Evolutionary conservation across 768 basidiomycete genomes (phyloP).

Genomic region (Leccinum arenicola): DNA sequence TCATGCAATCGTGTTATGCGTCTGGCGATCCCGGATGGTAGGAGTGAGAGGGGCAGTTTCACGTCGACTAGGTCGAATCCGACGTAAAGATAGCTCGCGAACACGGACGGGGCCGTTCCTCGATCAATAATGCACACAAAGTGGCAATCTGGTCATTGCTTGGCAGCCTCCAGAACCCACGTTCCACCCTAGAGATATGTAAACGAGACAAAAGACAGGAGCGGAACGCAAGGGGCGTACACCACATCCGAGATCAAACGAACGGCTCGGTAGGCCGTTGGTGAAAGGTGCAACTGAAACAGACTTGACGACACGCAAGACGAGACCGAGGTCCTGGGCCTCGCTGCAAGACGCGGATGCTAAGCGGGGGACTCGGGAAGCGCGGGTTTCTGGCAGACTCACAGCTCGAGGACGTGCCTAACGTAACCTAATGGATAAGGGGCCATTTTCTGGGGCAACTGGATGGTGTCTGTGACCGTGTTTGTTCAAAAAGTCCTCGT

Average conservation of each 20-base stretch:
- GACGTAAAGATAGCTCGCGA: conserved; percentile 42
- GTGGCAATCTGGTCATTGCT: conserved; percentile 61
- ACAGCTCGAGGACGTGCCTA: conserved; percentile 66
- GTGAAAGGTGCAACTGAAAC: conserved; percentile 58
- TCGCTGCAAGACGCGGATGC: conserved; percentile 18
- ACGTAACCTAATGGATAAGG: conserved; percentile 79
- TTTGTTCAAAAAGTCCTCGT: conserved; percentile 59
- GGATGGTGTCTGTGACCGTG: conserved; percentile 65
- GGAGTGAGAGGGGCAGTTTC: conserved; percentile 54
- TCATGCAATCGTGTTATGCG: conserved; percentile 74
- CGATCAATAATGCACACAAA: conserved; percentile 46
- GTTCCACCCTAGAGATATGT: conserved; percentile 49
- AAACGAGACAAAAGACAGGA: neutral
- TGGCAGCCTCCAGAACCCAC: conserved; percentile 73
- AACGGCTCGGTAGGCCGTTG: conserved; percentile 47
- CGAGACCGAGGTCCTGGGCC: conserved; percentile 50
- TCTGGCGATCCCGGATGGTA: conserved; percentile 49
- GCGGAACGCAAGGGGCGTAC: conserved; percentile 38
- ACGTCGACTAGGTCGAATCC: conserved; percentile 79
- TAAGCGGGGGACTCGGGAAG: conserved; percentile 5
- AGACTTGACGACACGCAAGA: conserved; percentile 47
- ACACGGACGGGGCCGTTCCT: neutral
- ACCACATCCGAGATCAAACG: conserved; percentile 72
- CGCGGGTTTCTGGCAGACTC: conserved; percentile 25
- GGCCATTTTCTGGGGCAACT: conserved; percentile 68